These are phyloP conservation scores for Neurospora sp. DNA, from an alignment of 495 filamentous ascomycete genomes.

Conservation along the genomic window DNA sequence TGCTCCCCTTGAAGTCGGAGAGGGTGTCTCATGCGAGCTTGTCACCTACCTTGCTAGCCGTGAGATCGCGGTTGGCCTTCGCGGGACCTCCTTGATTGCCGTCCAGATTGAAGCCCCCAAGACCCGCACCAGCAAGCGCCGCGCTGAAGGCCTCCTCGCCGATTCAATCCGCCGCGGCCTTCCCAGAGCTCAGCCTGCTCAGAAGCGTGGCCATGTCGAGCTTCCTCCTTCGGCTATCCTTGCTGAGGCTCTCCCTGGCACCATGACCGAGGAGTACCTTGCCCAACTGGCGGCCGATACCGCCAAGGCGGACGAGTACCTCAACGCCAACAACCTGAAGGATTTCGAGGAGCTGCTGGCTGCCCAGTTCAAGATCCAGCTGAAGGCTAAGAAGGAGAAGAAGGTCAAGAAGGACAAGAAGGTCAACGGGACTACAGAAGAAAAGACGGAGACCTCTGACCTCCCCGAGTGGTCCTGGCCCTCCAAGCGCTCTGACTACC, in stretches of 20 bases:
- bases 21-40: constrained; percentile 30
- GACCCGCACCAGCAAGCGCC: constrained; percentile 47
- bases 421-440: constrained; percentile 1
- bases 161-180: constrained; percentile 59
- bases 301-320: constrained; percentile 36
- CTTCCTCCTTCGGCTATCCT: constrained; percentile 21
- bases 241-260: constrained; percentile 28
- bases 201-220: constrained; percentile 4
- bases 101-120: constrained; percentile 55
- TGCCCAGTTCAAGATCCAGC: constrained; percentile 27
- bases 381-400: constrained; percentile 8
- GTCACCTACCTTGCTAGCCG: constrained; percentile 54
- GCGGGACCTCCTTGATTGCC: constrained; percentile 46
- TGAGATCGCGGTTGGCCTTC: constrained; percentile 50
- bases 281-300: constrained; percentile 24
- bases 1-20: constrained; percentile 28
- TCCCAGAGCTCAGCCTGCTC: constrained; percentile 11
- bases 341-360: constrained; percentile 47
- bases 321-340: constrained; percentile 30
- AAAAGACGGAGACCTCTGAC: background rate
- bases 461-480: constrained; percentile 31
- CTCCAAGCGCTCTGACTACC: constrained; percentile 27
- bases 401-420: constrained; percentile 15
- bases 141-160: constrained; percentile 56
- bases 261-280: constrained; percentile 26